Evolutionary conservation across 305 asterid species (phyloP).

Genomic region (Rubia occidens): DNA sequence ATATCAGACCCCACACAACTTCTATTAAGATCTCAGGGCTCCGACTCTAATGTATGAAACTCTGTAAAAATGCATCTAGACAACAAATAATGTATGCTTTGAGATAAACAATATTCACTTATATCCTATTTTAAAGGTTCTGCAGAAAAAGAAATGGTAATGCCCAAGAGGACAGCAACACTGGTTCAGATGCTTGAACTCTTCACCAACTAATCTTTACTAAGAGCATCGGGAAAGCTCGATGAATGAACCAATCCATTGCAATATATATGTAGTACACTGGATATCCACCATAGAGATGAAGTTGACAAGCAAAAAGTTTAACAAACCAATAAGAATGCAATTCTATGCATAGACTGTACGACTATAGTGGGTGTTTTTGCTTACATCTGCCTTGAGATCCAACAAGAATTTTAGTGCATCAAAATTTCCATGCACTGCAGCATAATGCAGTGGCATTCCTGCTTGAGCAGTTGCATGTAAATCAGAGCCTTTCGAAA

Average conservation of each 20-base stretch:
- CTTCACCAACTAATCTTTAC: not conserved
- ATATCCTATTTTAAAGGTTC: not conserved
- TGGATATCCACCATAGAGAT: no score
- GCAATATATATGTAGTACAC: not conserved
- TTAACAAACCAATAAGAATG: not conserved
- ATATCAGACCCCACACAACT: not conserved
- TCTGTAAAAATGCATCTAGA: not conserved
- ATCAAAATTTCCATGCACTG: not conserved
- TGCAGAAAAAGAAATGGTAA: not conserved
- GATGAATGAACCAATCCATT: not conserved
- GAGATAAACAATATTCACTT: not conserved
- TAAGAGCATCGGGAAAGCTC: not conserved
- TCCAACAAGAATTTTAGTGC: not conserved
- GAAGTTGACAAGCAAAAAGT: no score
- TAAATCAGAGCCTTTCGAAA: not conserved
- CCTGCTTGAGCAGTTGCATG: not conserved
- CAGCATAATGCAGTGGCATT: conserved; percentile 2
- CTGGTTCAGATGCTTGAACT: conserved; percentile 2
- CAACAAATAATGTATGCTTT: not conserved
- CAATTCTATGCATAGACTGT: not conserved
- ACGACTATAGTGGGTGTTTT: not conserved
- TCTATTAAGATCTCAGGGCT: not conserved
- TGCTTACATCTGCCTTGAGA: conserved; percentile 7
- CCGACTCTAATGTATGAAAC: not conserved
- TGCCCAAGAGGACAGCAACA: not conserved